Evolutionary conservation across 106 monocot species (phyloP).

Genomic region (Phalaenopsis aphrodite): DNA sequence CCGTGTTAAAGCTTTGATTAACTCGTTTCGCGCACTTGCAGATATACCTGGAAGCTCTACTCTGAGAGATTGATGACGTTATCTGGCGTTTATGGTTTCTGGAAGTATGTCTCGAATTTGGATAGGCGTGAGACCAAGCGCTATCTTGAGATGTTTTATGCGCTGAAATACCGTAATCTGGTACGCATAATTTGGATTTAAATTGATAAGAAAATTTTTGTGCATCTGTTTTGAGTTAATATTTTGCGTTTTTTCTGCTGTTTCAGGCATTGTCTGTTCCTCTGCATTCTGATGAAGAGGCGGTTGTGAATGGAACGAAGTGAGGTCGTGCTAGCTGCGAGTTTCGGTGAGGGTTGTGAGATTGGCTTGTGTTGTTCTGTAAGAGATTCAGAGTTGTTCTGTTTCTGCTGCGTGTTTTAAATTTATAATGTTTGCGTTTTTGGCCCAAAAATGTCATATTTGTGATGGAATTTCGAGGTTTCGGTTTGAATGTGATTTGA

Average conservation of each 20-base stretch:
- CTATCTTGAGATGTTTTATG: slow-evolving; percentile 83
- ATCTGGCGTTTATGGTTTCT: slow-evolving; percentile 70
- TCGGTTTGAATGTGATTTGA: too few species aligned
- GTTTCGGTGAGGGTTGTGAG: background rate
- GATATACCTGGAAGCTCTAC: slow-evolving; percentile 79
- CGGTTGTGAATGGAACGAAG: slow-evolving; percentile 16
- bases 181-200: slow-evolving; percentile 1
- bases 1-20: background rate
- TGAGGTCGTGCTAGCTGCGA: background rate
- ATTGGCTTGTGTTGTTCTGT: background rate
- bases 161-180: slow-evolving; percentile 61
- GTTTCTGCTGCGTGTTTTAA: background rate
- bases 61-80: slow-evolving; percentile 76
- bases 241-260: background rate
- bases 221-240: background rate
- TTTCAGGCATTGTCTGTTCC: slow-evolving; percentile 58
- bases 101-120: slow-evolving; percentile 77
- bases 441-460: slow-evolving; percentile 6
- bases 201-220: background rate
- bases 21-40: background rate
- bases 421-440: background rate
- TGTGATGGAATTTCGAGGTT: background rate
- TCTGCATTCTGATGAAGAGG: slow-evolving; percentile 46
- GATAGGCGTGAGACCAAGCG: slow-evolving; percentile 71
- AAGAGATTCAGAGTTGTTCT: background rate